Evolutionary conservation across 352 stramenopile species (phyloP), one percentile per base, ranked within the genome.

Genomic region (Pythium aquatile): DNA sequence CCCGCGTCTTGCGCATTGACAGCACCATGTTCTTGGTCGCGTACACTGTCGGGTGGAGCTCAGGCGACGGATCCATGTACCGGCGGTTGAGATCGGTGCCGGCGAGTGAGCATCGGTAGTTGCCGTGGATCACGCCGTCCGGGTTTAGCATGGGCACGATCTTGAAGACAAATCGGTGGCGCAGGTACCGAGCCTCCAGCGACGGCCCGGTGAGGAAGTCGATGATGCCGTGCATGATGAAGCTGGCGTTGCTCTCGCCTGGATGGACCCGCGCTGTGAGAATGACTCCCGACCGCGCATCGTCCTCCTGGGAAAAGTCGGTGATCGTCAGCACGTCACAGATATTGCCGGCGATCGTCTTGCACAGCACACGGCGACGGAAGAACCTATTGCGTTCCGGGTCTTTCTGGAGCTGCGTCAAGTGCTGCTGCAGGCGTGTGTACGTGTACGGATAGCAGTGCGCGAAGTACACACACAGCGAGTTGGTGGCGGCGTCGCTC

Each of bases 121-220:
- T 98, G 53, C 92, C 92, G 61, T 97, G 78, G 55, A 97, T 78
- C n/a, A 98, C 92, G 9, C 92, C 92, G 58, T 98, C 92, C 0
- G 88, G 87, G 62, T 98, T 98, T n/a, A 98, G 75, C 92, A 98
- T 98, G 3, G 92, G 92, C 11, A 98, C 83, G 49, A 98, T 54
- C 57, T 97, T 96, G 65, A 97, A 96, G 17, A 97, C 76, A 51
- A 96, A 97, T 37, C 86, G 72, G 39, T 87, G 75, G 16, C 89
- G 85, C n/a, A 97, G 68, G 47, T 80, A 78, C 28, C 70, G 75
- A 28, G 91, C 90, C 59, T 90, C 87, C 7, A 82, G 70, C 11
- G 86, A 81, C 17, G 68, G 61, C 29, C 85, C 80, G 0, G 87
- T 95, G 52, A 98, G 73, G 55, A 95, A 97, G 16, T 93, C 75